A percentile compares a stretch with the other conserved stretches of the same genome.
phyloP scores from a whole-genome alignment of 768 basidiomycete genomes.

The Amanita thiersii region DNA sequence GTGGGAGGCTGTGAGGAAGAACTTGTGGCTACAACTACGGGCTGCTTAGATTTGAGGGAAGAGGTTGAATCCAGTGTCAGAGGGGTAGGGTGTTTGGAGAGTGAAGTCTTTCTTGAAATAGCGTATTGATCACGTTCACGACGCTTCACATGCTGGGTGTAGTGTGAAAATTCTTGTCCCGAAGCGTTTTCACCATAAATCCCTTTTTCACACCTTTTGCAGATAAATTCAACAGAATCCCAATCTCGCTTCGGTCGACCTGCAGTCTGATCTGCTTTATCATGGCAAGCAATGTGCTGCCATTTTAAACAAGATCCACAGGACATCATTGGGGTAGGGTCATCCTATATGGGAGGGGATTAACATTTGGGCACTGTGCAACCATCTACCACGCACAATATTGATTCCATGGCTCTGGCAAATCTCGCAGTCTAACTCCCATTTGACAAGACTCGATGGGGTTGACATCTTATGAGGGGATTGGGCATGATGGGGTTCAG shows the following conservation, averaged over 20 bases:
- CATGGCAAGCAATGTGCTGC: slow-evolving; percentile 89
- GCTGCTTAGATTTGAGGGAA: too few relatives aligned
- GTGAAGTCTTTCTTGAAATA: too few relatives aligned
- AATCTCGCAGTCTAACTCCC: slow-evolving; percentile 87
- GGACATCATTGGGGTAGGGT: slow-evolving; percentile 69
- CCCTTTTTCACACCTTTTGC: slow-evolving; percentile 42
- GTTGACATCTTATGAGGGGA: not conserved
- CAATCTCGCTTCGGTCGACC: slow-evolving; percentile 72
- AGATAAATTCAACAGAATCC: slow-evolving; percentile 80
- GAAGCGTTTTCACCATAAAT: slow-evolving; percentile 1
- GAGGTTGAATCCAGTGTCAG: too few relatives aligned
- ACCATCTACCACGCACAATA: slow-evolving; percentile 37
- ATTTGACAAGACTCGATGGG: slow-evolving; percentile 54
- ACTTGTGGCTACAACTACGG: too few relatives aligned
- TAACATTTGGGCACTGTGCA: not conserved
- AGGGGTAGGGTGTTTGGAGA: too few relatives aligned
- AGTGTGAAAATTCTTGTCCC: too few relatives aligned
- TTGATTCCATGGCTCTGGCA: slow-evolving; percentile 70
- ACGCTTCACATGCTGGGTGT: too few relatives aligned
- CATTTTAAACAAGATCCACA: slow-evolving; percentile 79
- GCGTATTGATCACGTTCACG: too few relatives aligned
- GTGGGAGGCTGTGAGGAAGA: too few relatives aligned
- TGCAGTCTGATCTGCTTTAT: slow-evolving; percentile 53
- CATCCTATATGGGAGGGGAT: slow-evolving; percentile 46
- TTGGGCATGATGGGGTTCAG: too few relatives aligned